Conservation (phyloP, 768 basidiomycete species). For the Naganishia vishniacii region DNA sequence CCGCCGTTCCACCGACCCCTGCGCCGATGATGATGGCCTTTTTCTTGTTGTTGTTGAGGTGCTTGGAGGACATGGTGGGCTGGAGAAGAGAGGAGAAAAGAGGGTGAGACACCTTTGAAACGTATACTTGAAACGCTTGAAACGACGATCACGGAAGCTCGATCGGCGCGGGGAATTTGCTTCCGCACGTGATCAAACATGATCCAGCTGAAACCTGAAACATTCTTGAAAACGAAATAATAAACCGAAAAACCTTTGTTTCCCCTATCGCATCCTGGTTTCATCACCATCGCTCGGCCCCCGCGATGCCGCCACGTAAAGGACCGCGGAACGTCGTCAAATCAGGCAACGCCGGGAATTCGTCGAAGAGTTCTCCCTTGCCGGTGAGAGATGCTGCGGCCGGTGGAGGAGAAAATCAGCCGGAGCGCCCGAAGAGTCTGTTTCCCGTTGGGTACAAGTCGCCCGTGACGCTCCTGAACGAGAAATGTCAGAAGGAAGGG, state of each 20-base stretch:
- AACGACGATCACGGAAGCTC: too few relatives aligned
- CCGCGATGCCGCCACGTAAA: slow-evolving; percentile 44
- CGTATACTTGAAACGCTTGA: too few relatives aligned
- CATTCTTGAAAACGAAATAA: too few relatives aligned
- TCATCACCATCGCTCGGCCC: too few relatives aligned
- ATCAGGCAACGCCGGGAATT: slow-evolving; percentile 85
- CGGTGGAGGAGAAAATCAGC: slow-evolving; percentile 36
- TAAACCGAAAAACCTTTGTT: too few relatives aligned
- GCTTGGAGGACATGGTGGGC: neutral
- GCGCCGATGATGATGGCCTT: slow-evolving; percentile 38
- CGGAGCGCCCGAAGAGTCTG: slow-evolving; percentile 52
- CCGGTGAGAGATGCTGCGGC: neutral
- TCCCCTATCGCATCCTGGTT: too few relatives aligned
- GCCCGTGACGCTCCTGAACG: slow-evolving; percentile 70
- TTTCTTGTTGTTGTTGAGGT: neutral
- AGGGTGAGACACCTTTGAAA: neutral
- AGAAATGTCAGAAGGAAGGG: slow-evolving; percentile 84
- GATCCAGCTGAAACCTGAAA: too few relatives aligned
- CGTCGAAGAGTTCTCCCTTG: slow-evolving; percentile 54
- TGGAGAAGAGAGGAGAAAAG: neutral
- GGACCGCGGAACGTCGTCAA: slow-evolving; percentile 72
- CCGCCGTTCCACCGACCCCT: slow-evolving; percentile 50
- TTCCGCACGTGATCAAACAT: too few relatives aligned
- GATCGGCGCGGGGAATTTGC: neutral
- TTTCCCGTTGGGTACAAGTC: slow-evolving; percentile 82